Percentiles rank a stretch among this genome's conserved stretches.
These are phyloP conservation scores for Parasitella parasitica DNA, from an alignment of 371 early-diverging fungal species.

Conservation along the genomic window DNA sequence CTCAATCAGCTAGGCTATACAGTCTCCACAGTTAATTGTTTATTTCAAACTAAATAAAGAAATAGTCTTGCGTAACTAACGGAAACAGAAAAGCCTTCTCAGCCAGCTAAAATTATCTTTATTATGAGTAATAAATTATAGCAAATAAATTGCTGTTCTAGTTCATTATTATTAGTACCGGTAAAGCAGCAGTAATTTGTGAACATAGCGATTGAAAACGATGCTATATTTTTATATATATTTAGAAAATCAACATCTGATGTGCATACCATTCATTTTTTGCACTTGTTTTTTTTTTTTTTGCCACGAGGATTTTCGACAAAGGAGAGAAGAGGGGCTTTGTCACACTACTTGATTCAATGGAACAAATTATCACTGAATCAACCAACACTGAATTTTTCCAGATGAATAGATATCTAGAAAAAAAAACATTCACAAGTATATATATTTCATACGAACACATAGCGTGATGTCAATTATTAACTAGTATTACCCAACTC, in stretches of 20 bases:
- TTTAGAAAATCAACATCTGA: background rate
- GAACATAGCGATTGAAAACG: background rate
- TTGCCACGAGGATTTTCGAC: background rate
- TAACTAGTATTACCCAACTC: no score
- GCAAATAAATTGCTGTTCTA: background rate
- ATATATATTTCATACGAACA: no score
- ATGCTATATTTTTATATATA: background rate
- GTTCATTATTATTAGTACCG: background rate
- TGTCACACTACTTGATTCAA: background rate
- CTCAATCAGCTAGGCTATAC: no score
- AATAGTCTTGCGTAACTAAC: background rate
- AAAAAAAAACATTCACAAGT: no score
- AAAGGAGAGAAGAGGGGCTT: background rate
- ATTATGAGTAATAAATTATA: background rate
- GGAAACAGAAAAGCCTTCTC: background rate
- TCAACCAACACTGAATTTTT: background rate
- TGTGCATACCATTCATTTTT: background rate
- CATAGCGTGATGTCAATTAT: no score
- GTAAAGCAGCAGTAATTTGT: background rate
- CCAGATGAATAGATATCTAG: no score
- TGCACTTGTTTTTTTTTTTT: background rate
- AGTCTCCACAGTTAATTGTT: no score
- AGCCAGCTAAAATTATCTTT: background rate
- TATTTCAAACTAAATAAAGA: no score
- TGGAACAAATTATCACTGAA: background rate